Conservation (phyloP, 1,284 basidiomycete species). For the Boletus semigastroideus region DNA sequence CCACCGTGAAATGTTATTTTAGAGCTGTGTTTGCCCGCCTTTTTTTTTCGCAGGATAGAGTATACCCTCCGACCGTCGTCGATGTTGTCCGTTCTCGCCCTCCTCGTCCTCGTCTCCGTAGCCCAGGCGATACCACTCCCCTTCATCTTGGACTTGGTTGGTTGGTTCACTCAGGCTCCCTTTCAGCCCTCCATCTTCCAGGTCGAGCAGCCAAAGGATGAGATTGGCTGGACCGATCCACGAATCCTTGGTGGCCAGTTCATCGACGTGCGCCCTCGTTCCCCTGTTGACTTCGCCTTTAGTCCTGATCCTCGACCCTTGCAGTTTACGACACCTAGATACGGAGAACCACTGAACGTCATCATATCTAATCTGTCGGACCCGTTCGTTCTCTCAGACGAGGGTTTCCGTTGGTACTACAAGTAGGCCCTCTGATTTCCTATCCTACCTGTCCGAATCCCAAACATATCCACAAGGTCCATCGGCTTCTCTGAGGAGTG, state of each 20-base stretch:
- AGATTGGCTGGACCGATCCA: conserved; percentile 67
- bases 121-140: conserved; percentile 24
- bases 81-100: conserved; percentile 14
- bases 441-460: not conserved
- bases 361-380: conserved; percentile 63
- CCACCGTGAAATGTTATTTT: not conserved
- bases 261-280: conserved; percentile 58
- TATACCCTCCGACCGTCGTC: not conserved
- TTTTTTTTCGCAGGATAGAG: not conserved
- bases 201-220: conserved; percentile 16
- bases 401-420: conserved; percentile 59
- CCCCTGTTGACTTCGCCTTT: not conserved
- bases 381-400: conserved; percentile 63
- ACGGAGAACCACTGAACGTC: conserved; percentile 72
- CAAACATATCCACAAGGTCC: conserved; percentile 45
- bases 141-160: conserved; percentile 2
- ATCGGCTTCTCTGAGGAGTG: conserved; percentile 79
- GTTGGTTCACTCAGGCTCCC: conserved; percentile 15
- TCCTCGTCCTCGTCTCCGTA: conserved; percentile 17
- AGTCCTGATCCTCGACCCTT: conserved; percentile 1
- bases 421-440: conserved; percentile 39
- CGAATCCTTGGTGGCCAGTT: conserved; percentile 65
- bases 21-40: conserved; percentile 1
- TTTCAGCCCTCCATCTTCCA: conserved; percentile 6
- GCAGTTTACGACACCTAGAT: conserved; percentile 64